Conservation (phyloP, 2,329 filamentous ascomycete species). For the Neopestalotiopsis sp. region DNA sequence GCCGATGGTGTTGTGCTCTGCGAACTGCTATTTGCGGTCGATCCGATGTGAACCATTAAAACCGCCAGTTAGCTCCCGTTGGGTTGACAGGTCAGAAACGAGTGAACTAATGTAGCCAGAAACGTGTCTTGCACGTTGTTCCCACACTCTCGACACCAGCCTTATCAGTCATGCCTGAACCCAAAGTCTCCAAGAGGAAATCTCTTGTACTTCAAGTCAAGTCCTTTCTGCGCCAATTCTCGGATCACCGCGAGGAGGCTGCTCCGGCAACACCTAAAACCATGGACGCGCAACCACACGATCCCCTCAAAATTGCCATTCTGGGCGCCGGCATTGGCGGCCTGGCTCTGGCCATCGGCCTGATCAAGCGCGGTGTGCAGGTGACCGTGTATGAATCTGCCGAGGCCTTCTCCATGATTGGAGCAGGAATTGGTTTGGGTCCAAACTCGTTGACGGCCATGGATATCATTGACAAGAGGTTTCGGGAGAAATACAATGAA, state of each 20-base stretch:
- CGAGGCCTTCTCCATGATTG: constrained; percentile 31
- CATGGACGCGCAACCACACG: constrained; percentile 6
- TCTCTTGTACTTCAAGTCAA: constrained; percentile 20
- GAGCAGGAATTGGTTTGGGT: constrained; percentile 42
- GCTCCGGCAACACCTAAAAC: neutral
- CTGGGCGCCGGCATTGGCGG: constrained; percentile 37
- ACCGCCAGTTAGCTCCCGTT: neutral
- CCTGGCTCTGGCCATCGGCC: constrained; percentile 35
- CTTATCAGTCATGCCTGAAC: neutral
- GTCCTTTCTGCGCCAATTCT: constrained; percentile 17
- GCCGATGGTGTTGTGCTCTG: constrained; percentile 7
- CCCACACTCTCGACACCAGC: neutral
- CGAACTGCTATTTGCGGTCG: neutral
- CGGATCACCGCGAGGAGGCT: constrained; percentile 8
- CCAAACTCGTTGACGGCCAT: constrained; percentile 48
- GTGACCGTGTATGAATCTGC: constrained; percentile 36
- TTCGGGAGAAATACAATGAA: constrained; percentile 43
- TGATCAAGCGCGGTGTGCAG: constrained; percentile 32
- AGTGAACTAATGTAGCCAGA: neutral
- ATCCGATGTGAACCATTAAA: neutral
- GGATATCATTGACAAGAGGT: constrained; percentile 44
- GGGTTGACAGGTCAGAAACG: neutral
- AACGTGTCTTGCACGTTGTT: neutral
- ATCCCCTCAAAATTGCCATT: constrained; percentile 30
- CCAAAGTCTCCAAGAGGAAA: constrained; percentile 13